phyloP scores from a whole-genome alignment of 148 eudicot genomes.

The Cornus suecica region DNA sequence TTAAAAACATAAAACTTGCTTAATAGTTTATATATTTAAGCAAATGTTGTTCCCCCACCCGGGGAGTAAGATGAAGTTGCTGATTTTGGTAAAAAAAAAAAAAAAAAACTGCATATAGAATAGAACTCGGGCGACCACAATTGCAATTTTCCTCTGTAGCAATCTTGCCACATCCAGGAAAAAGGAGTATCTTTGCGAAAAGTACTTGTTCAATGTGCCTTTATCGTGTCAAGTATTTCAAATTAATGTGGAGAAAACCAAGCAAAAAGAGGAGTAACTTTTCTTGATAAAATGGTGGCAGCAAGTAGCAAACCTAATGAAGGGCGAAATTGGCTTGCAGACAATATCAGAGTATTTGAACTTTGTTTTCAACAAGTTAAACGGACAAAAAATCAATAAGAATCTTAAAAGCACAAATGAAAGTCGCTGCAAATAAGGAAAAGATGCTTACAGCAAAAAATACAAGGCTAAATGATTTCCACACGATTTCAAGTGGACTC shows the following conservation, averaged over 20 bases:
- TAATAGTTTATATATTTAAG: too few species aligned
- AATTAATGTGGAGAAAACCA: too few species aligned
- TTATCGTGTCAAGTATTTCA: too few species aligned
- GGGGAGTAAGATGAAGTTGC: background rate
- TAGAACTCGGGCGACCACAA: background rate
- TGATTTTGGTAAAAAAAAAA: background rate
- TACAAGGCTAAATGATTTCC: slow-evolving; percentile 92
- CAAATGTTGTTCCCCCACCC: too few species aligned
- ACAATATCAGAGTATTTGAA: background rate
- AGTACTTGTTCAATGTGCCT: too few species aligned
- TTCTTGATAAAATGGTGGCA: too few species aligned
- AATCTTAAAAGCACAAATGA: background rate
- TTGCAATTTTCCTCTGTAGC: background rate
- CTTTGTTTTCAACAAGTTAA: background rate
- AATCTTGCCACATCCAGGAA: background rate
- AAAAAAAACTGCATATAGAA: background rate
- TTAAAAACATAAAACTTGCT: background rate
- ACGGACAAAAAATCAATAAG: background rate
- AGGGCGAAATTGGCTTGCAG: background rate
- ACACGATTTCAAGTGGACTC: slow-evolving; percentile 83
- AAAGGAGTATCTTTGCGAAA: too few species aligned
- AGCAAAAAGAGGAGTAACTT: too few species aligned
- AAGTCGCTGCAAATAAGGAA: slow-evolving; percentile 3
- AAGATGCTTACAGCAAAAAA: slow-evolving; percentile 83
- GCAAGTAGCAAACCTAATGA: too few species aligned